These are phyloP conservation scores for Sordariomycetes sp. DNA, from an alignment of 2,329 filamentous ascomycete species.

Conservation along the genomic window DNA sequence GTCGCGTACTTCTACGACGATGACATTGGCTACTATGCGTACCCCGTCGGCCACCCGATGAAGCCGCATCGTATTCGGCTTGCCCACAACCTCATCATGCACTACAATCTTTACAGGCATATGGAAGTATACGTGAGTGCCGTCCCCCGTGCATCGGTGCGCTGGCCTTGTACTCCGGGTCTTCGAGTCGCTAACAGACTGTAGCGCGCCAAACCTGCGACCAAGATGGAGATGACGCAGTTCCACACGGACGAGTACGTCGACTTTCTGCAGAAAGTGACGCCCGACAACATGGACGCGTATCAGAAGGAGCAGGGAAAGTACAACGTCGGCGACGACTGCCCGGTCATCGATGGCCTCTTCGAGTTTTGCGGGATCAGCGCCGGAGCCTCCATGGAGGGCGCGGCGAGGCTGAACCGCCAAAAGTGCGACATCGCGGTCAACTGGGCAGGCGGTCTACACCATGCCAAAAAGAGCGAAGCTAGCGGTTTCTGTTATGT, in stretches of 20 bases:
- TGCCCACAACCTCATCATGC: conserved; percentile 91
- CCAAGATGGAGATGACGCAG: conserved; percentile 77
- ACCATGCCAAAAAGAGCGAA: conserved; percentile 95
- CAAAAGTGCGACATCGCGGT: conserved; percentile 93
- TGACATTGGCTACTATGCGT: conserved; percentile 96
- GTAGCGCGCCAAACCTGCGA: conserved; percentile 75
- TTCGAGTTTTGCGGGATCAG: conserved; percentile 95
- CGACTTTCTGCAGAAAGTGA: conserved; percentile 87
- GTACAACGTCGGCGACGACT: conserved; percentile 94
- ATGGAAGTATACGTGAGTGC: conserved; percentile 86
- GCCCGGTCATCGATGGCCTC: conserved; percentile 94
- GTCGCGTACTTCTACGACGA: conserved; percentile 98
- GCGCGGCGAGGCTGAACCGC: conserved; percentile 77
- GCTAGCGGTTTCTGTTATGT: conserved; percentile 97
- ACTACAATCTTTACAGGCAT: conserved; percentile 89
- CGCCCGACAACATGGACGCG: conserved; percentile 95
- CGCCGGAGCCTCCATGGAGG: conserved; percentile 86
- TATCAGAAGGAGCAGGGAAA: conserved; percentile 68
- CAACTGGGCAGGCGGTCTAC: conserved; percentile 94
- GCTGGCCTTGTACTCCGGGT: neutral
- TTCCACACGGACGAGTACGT: conserved; percentile 96
- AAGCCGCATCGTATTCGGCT: conserved; percentile 93
- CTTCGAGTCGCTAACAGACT: conserved; percentile 16
- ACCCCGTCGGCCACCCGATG: conserved; percentile 95
- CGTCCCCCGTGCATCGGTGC: neutral